A percentile compares a stretch with the other conserved stretches of the same genome.
Conservation (phyloP, 1,284 basidiomycete genomes). For the Melampsora occidentalis region DNA sequence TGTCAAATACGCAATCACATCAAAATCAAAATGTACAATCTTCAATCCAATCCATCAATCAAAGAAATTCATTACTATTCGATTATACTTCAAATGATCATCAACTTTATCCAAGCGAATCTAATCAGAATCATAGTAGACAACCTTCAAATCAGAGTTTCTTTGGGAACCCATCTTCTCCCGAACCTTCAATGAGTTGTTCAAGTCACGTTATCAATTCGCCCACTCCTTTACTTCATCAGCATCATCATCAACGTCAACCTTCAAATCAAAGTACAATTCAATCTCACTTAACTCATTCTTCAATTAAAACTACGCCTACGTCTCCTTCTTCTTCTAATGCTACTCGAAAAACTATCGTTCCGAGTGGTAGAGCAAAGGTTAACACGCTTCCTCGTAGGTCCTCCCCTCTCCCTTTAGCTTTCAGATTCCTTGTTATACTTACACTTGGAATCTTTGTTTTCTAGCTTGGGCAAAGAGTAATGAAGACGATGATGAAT, state of each 20-base stretch:
- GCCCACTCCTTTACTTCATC: not conserved
- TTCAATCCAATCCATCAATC: no score
- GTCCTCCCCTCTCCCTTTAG: not conserved
- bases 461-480: conserved; percentile 33
- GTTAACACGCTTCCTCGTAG: conserved; percentile 36
- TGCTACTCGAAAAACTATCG: not conserved
- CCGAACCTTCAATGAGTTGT: no score
- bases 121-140: no score
- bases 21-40: no score
- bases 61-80: no score
- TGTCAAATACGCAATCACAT: no score
- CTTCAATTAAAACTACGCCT: not conserved
- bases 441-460: no score
- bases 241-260: not conserved
- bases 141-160: no score
- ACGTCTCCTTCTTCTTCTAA: not conserved
- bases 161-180: no score
- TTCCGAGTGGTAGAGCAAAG: conserved; percentile 7
- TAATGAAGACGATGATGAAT: conserved; percentile 31
- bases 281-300: not conserved
- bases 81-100: no score
- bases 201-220: not conserved
- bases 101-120: no score
- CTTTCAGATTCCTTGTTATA: not conserved
- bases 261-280: not conserved